A percentile compares a stretch with the other conserved stretches of the same genome.
Conservation (phyloP, 1,139 yeast genomes). For the Hemisphaericaspora xylanilytica region DNA sequence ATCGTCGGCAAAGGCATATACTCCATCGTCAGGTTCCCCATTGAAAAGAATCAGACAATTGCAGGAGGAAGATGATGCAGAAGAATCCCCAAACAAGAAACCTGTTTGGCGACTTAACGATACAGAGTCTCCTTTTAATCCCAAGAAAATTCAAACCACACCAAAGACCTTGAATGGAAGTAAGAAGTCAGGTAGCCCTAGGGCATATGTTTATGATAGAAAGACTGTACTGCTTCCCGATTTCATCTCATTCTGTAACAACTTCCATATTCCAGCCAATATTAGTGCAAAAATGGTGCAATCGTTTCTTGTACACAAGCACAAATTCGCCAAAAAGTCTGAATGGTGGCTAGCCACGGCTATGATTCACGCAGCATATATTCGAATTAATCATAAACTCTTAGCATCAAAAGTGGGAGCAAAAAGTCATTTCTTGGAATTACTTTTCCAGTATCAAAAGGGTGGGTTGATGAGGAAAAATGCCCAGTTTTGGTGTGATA, state of each 20-base stretch:
- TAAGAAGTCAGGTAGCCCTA: conserved; percentile 4
- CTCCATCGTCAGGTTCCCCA: conserved; percentile 14
- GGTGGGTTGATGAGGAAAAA: conserved; percentile 50
- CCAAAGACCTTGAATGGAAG: conserved; percentile 7
- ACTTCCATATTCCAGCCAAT: conserved; percentile 57
- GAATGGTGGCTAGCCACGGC: conserved; percentile 75
- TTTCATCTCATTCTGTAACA: conserved; percentile 58
- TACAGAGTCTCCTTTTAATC: conserved; percentile 34
- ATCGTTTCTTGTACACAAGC: conserved; percentile 49
- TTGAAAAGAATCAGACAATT: conserved; percentile 12
- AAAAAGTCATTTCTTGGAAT: conserved; percentile 45
- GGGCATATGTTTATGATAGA: conserved; percentile 23
- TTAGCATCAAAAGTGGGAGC: conserved; percentile 49
- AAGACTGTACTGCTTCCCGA: conserved; percentile 43
- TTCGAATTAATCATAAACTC: conserved; percentile 49
- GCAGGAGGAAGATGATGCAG: conserved; percentile 1
- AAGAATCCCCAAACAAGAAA: background rate
- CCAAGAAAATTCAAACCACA: conserved; percentile 15
- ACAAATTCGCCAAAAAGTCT: conserved; percentile 49
- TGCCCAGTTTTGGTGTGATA: conserved; percentile 48
- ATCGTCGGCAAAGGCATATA: conserved; percentile 3
- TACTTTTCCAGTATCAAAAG: conserved; percentile 51
- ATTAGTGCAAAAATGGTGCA: conserved; percentile 50
- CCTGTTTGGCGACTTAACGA: conserved; percentile 15
- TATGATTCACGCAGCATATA: conserved; percentile 56